Evolutionary conservation across 1,284 basidiomycete genomes (phyloP), one percentile per base, ranked within the genome.

Genomic region (Trametes versicolor): DNA sequence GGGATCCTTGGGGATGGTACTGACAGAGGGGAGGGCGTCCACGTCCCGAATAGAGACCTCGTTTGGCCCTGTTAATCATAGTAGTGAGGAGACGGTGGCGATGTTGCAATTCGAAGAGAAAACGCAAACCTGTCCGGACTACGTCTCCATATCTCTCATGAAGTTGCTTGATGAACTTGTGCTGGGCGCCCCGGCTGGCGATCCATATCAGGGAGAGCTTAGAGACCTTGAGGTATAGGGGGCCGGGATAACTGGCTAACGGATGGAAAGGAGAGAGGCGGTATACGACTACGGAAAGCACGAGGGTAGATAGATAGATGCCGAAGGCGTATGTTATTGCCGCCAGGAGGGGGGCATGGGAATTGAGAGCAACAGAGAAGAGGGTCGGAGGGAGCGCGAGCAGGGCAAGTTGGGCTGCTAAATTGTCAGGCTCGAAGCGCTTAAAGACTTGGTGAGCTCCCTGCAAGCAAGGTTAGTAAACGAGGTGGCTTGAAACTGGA

Each of bases 191-290:
- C 1, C 51, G 41, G 7, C 21, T 39, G 2, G 66, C 55, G 8
- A 71, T 55, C 47, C 66, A 72, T 21, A 69, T 60, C 59, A 73
- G 60, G 63, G 66, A 72, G 7, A 72, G 53, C 56, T 73, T 74
- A 0, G 76, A 70, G 6, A 76, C 12, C 50, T 70, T 76, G 57
- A 57, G 63, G 7, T 54, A 23, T 21, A 73, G 17, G 1, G 77
- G 77, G 1, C 76, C 77, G 7, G 77, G 75, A 50, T 75, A 75
- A 2, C 62, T 39, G 4, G 74, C 68, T 12, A 78, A 70, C 1
- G 76, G 76, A 52, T 78, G 77, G 59, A 73, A 62, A 0, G 75
- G 75, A 5, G 76, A 76, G 32, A 76, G 34, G 17, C 77, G 74
- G 57, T 78, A 77, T 12, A 70, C 13, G 0, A 66, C 34, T 25